phyloP scores from a whole-genome alignment of 768 basidiomycete species.

The Mrakia frigida region DNA sequence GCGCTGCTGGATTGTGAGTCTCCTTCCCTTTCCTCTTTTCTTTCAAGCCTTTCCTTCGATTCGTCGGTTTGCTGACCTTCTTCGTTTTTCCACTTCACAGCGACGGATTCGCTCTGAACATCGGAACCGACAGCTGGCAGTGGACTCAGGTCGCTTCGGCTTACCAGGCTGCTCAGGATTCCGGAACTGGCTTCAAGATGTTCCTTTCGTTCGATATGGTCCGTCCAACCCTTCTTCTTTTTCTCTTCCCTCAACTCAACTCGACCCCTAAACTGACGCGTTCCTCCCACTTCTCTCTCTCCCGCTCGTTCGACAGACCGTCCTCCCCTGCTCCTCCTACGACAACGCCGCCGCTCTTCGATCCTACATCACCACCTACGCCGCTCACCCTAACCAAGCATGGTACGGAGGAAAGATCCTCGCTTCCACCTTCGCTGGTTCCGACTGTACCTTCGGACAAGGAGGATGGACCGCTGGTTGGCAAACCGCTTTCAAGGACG shows the following conservation, averaged over 20 bases:
- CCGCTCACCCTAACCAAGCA: conserved; percentile 40
- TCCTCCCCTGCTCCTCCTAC: conserved; percentile 37
- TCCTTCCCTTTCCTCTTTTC: too few species aligned
- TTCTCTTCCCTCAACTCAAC: too few species aligned
- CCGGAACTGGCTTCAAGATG: conserved; percentile 27
- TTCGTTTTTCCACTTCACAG: too few species aligned
- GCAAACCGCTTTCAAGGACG: conserved; percentile 36
- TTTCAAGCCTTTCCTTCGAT: too few species aligned
- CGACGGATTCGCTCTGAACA: conserved; percentile 53
- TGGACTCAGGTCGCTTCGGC: conserved; percentile 59
- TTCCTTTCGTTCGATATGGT: conserved; percentile 38
- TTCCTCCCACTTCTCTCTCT: too few species aligned
- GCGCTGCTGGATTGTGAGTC: conserved; percentile 51
- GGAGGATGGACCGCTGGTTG: conserved; percentile 39
- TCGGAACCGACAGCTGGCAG: conserved; percentile 63
- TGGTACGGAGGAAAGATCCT: conserved; percentile 42
- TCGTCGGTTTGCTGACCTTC: too few species aligned
- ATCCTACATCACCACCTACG: conserved; percentile 36
- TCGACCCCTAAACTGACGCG: too few species aligned
- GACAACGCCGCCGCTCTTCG: conserved; percentile 37
- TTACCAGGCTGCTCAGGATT: conserved; percentile 50
- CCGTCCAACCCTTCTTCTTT: too few species aligned
- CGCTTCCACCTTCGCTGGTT: conserved; percentile 45
- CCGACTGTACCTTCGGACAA: conserved; percentile 44
- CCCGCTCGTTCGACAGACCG: conserved; percentile 32